Evolutionary conservation across 306 rosid genomes (phyloP).

Genomic region (Prunus mira): DNA sequence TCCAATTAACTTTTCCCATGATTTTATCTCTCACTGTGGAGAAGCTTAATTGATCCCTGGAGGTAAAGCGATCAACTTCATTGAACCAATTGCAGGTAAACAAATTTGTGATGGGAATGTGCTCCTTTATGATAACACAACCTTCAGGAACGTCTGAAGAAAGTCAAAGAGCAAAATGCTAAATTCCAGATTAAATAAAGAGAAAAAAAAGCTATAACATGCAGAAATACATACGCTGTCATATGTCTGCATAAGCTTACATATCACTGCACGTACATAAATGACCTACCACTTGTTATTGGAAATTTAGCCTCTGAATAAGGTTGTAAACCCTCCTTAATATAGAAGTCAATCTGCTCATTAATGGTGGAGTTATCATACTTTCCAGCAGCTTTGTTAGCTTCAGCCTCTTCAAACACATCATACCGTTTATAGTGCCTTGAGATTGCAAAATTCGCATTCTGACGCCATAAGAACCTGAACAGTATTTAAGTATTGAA

Average conservation of each 20-base stretch:
- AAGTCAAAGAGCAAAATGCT: conserved; percentile 24
- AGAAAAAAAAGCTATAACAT: conserved; percentile 1
- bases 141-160: conserved; percentile 97
- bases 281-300: conserved; percentile 79
- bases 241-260: conserved; percentile 20
- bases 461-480: conserved; percentile 96
- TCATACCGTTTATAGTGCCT: conserved; percentile 92
- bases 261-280: conserved; percentile 7
- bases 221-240: conserved; percentile 6
- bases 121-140: conserved; percentile 88
- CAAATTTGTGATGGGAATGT: conserved; percentile 83
- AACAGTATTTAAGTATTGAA: neutral
- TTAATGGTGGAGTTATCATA: conserved; percentile 82
- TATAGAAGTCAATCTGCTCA: conserved; percentile 74
- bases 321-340: conserved; percentile 72
- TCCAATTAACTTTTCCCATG: conserved; percentile 73
- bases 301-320: conserved; percentile 85
- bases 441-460: conserved; percentile 90
- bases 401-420: conserved; percentile 95
- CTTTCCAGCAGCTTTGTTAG: conserved; percentile 92
- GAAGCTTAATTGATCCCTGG: conserved; percentile 95
- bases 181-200: conserved; percentile 15
- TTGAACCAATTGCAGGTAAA: conserved; percentile 98
- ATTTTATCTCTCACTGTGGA: conserved; percentile 86
- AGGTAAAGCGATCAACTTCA: conserved; percentile 94